Evolutionary conservation across 306 rosid genomes (phyloP).

Genomic region (Vigna angularis): DNA sequence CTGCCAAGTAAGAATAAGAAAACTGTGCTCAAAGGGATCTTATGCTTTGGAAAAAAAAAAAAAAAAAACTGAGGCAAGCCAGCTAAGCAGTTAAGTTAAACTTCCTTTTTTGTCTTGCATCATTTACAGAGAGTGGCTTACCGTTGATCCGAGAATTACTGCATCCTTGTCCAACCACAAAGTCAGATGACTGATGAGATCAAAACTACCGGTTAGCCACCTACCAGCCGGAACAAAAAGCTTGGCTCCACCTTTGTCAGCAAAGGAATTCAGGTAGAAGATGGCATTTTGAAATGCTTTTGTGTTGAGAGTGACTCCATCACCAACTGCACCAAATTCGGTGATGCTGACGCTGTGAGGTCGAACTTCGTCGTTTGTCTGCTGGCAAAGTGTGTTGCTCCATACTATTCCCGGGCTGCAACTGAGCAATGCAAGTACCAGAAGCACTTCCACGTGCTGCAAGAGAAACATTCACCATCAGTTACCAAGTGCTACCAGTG

Average conservation of each 20-base stretch:
- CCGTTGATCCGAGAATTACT: constrained; percentile 79
- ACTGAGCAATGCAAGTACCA: constrained; percentile 66
- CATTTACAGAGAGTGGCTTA: constrained; percentile 42
- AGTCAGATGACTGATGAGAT: constrained; percentile 88
- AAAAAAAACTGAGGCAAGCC: not conserved
- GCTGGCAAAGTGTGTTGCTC: constrained; percentile 68
- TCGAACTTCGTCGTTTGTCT: constrained; percentile 55
- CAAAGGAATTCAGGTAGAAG: constrained; percentile 77
- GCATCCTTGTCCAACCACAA: constrained; percentile 73
- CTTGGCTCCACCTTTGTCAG: constrained; percentile 87
- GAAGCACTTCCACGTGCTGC: constrained; percentile 71
- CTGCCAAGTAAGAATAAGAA: not conserved
- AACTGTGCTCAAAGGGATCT: constrained; percentile 28
- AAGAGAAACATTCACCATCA: constrained; percentile 42
- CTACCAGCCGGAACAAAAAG: constrained; percentile 83
- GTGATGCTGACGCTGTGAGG: constrained; percentile 86
- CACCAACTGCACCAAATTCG: constrained; percentile 87
- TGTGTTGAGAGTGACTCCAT: constrained; percentile 82
- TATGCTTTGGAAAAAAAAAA: not conserved
- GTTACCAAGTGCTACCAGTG: constrained; percentile 1
- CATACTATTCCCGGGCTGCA: constrained; percentile 64
- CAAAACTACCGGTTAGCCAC: constrained; percentile 89
- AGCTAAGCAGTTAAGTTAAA: not conserved
- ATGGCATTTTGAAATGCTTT: constrained; percentile 87
- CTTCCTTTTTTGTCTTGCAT: not conserved